These are phyloP conservation scores for Ilyonectria robusta DNA, from an alignment of 2,329 filamentous ascomycete species.

Conservation along the genomic window DNA sequence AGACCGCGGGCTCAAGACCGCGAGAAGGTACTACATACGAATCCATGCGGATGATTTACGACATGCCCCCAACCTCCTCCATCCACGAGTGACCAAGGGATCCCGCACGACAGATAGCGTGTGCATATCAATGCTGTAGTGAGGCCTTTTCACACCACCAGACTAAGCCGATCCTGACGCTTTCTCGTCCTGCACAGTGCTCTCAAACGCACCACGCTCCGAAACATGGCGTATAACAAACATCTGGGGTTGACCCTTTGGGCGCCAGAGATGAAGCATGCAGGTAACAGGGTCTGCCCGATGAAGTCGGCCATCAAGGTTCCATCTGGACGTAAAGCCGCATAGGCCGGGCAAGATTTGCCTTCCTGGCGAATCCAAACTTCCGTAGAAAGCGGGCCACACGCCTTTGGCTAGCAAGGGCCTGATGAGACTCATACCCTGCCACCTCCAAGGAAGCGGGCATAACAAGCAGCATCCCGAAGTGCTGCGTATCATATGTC, in stretches of 20 bases:
- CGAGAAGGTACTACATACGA: conserved; percentile 52
- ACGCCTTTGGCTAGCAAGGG: neutral
- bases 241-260: neutral
- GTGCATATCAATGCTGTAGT: conserved; percentile 13
- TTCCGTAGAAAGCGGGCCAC: neutral
- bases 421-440: neutral
- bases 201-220: neutral
- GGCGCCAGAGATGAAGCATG: conserved; percentile 1
- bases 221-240: neutral
- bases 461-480: neutral
- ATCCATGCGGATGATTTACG: conserved; percentile 56
- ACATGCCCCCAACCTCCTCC: conserved; percentile 36
- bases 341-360: neutral
- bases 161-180: neutral
- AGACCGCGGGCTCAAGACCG: conserved; percentile 26
- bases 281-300: neutral
- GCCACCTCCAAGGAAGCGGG: conserved; percentile 1
- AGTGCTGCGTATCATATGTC: conserved; percentile 5
- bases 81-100: conserved; percentile 24
- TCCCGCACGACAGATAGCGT: conserved; percentile 7
- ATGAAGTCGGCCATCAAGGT: neutral
- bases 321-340: neutral
- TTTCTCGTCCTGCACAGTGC: neutral
- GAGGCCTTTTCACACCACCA: conserved; percentile 3
- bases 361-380: conserved; percentile 1